Evolutionary conservation across 75 land plant species (phyloP), one percentile per base, ranked within the genome.

Genomic region (Larix kaempferi): DNA sequence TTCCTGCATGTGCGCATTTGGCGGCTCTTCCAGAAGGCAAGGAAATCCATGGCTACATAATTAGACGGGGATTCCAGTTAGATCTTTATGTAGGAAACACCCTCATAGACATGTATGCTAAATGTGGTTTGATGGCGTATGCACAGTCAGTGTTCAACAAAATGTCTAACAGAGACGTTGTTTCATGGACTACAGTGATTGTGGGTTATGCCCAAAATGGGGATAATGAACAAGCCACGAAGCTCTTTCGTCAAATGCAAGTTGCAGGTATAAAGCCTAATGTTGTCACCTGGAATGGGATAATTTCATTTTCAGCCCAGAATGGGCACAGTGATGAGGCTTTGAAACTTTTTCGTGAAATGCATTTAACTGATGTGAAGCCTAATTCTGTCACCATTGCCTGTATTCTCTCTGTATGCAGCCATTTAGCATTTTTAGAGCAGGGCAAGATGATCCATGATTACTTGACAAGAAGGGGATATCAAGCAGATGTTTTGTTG

Each of bases 391-490:
- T 87, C n/a, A 57, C 93, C 16, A 77, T 85, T 77, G 54, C 67
- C 16, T 76, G 86, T 78, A 76, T 81, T 13, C 80, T 88, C 12
- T 54, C 78, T 49, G 80, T 89, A 22, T 91, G 86, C 74, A 84
- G 6, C 80, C 83, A 75, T 76, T 78, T 35, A 73, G 89, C 27
- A 76, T 80, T 23, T 61, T 78, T 75, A 69, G 79, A 17, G 23
- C 84, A 88, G 57, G 91, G 91, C 25, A 91, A 82, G 80, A 85
- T 80, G 72, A 21, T 79, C 6, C 95, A 92, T 71, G 76, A 81
- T 65, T 86, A 77, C 75, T 82, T 84, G 0, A 66, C 88, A 44
- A 91, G 82, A 75, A 49, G 60, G n/a, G 62, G 79, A 22, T 54
- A 83, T 19, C 16, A 49, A 3, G 64, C 77, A 17, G 86, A 92